Evolutionary conservation across 208 protist genomes (phyloP), one percentile per base, ranked within the genome.

Genomic region (Trypanosoma brucei): DNA sequence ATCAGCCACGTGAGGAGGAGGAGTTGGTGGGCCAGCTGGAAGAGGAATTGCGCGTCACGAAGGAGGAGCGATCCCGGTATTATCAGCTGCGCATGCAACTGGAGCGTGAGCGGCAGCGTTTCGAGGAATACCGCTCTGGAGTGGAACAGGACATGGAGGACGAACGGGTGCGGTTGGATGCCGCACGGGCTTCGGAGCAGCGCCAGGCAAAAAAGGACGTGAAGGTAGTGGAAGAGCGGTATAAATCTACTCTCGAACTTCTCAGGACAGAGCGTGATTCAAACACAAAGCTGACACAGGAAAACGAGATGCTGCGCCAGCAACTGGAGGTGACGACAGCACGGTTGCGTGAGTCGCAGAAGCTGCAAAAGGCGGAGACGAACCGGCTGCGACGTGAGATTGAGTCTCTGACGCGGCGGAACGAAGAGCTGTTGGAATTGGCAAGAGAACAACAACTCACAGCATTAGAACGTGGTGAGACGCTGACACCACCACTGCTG

Each of bases 361-460:
- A 69, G 48, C 51, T 66, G 45, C 84, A 92, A 56, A 88, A 91
- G 77, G 70, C 71, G 14, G 84, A 93, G 72, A 75, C 84, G 30
- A 70, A 51, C 22, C 85, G 87, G 38, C 79, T 94, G 67, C 81
- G 80, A 38, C 79, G 83, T 38, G 88, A 94, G 52, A 76, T 91
- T 45, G 86, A 91, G n/a, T 88, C 84, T 31, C 86, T 96, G 11
- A 82, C 84, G 9, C 70, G 76, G 30, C 85, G 91, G 46, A 96
- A 96, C 67, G 73, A 72, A 11, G 83, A 94, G 48, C 65, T 96
- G 31, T 70, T 92, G 1, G 72, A 83, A 14, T 86, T 96, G 79
- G 62, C 84, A 36, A 75, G 80, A 51, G 79, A 96, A 56, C 75
- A 86, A 50, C 86, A 94, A 60, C 61, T 88, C 3, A 49, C 74